Evolutionary conservation across 257 asterid genomes (phyloP).

Genomic region (Catharanthus roseus): DNA sequence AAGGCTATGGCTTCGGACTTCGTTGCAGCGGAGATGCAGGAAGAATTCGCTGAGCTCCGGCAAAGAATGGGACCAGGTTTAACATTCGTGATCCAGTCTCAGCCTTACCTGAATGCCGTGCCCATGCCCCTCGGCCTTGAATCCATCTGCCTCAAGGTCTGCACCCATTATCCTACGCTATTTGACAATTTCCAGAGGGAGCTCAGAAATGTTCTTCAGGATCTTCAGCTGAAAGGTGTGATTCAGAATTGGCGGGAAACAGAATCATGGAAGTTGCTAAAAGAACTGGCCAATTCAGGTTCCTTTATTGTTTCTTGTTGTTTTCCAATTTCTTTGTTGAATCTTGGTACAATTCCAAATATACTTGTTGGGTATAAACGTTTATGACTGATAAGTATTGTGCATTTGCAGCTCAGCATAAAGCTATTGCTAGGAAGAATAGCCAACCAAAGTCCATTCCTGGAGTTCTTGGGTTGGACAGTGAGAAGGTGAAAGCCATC

Average conservation of each 20-base stretch:
- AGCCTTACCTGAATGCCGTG: constrained; percentile 77
- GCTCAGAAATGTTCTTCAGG: constrained; percentile 76
- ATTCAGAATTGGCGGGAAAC: constrained; percentile 67
- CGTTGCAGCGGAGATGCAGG: constrained; percentile 61
- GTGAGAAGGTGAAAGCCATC: constrained; percentile 61
- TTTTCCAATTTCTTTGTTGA: not conserved
- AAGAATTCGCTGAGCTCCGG: constrained; percentile 55
- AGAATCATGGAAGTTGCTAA: constrained; percentile 82
- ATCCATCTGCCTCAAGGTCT: constrained; percentile 74
- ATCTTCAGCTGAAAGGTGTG: constrained; percentile 49
- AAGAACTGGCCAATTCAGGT: constrained; percentile 88
- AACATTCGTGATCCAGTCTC: constrained; percentile 85
- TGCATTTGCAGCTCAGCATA: constrained; percentile 77
- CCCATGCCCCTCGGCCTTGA: constrained; percentile 93
- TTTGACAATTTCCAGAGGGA: constrained; percentile 96
- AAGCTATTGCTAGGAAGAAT: constrained; percentile 76
- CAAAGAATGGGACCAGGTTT: constrained; percentile 81
- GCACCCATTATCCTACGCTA: constrained; percentile 92
- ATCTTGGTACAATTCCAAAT: not conserved
- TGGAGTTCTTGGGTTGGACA: constrained; percentile 64
- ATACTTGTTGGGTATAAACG: not conserved
- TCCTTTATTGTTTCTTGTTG: not conserved
- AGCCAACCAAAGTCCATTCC: constrained; percentile 41
- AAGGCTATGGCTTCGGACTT: constrained; percentile 82
- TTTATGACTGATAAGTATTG: not conserved